phyloP scores from a whole-genome alignment of 345 rosid species.

The Salix udensis region DNA sequence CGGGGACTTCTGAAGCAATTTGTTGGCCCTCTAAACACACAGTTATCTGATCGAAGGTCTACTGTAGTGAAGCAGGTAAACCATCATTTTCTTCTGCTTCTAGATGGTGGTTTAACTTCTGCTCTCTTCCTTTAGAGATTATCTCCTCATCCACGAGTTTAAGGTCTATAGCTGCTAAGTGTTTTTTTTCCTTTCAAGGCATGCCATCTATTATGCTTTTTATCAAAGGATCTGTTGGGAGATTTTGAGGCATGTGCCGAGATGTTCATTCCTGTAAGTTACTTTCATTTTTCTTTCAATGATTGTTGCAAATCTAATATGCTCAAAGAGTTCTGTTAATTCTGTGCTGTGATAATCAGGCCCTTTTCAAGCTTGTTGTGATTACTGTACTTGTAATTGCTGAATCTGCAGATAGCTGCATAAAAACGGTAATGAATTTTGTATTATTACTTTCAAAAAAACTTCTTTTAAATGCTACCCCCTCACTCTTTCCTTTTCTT shows the following conservation, averaged over 20 bases:
- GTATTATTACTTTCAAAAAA: neutral
- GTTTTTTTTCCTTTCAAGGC: slow-evolving; percentile 40
- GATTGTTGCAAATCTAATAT: slow-evolving; percentile 9
- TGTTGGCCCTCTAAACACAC: slow-evolving; percentile 76
- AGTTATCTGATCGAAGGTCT: slow-evolving; percentile 91
- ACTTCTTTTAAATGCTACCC: neutral
- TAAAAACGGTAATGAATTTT: slow-evolving; percentile 65
- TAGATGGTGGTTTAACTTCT: slow-evolving; percentile 1
- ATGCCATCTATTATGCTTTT: slow-evolving; percentile 85
- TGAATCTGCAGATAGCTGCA: slow-evolving; percentile 98
- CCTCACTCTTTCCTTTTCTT: slow-evolving; percentile 24
- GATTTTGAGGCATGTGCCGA: slow-evolving; percentile 98
- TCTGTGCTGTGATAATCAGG: slow-evolving; percentile 61
- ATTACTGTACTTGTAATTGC: slow-evolving; percentile 99
- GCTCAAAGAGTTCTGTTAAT: slow-evolving; percentile 25
- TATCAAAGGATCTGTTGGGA: slow-evolving; percentile 94
- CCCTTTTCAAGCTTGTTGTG: slow-evolving; percentile 99
- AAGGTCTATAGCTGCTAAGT: slow-evolving; percentile 11
- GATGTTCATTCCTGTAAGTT: slow-evolving; percentile 85
- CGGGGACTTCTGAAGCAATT: slow-evolving; percentile 92
- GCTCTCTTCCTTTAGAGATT: neutral
- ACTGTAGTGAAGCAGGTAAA: slow-evolving; percentile 92
- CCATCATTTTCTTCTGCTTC: neutral
- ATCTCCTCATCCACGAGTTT: neutral
- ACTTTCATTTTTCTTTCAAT: slow-evolving; percentile 6